A percentile compares a stretch with the other conserved stretches of the same genome.
Conservation (phyloP, 1,284 basidiomycete genomes). For the Inonotus hispidus region DNA sequence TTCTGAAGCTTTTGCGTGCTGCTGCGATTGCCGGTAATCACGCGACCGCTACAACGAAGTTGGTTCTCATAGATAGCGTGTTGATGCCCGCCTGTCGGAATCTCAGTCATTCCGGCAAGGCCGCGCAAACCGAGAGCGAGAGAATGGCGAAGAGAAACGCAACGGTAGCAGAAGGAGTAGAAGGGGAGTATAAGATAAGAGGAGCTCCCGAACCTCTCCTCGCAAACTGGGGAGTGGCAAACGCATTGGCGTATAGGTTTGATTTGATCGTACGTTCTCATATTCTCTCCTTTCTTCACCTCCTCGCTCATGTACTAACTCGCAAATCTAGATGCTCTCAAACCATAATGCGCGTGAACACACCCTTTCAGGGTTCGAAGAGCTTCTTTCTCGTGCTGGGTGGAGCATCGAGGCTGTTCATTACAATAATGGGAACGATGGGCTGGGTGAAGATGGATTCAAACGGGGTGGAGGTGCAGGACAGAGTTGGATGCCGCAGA, state of each 20-base stretch:
- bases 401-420: conserved; percentile 19
- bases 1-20: conserved; percentile 3
- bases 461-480: too few species aligned
- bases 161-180: background rate
- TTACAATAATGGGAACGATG: background rate
- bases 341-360: conserved; percentile 21
- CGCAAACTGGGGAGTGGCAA: conserved; percentile 20
- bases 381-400: conserved; percentile 15
- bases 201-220: conserved; percentile 19
- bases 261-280: conserved; percentile 18
- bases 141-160: background rate
- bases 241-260: conserved; percentile 17
- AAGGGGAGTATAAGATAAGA: background rate
- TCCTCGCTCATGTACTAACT: background rate
- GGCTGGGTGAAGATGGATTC: background rate
- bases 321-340: conserved; percentile 16
- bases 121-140: background rate
- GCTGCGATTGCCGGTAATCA: background rate
- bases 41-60: background rate
- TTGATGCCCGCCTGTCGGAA: conserved; percentile 11
- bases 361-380: conserved; percentile 16
- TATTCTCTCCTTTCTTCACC: background rate
- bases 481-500: conserved; percentile 17
- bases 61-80: conserved; percentile 16
- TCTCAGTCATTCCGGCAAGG: background rate